phyloP scores from a whole-genome alignment of 2,329 filamentous ascomycete genomes.

The Fusarium transvaalense region DNA sequence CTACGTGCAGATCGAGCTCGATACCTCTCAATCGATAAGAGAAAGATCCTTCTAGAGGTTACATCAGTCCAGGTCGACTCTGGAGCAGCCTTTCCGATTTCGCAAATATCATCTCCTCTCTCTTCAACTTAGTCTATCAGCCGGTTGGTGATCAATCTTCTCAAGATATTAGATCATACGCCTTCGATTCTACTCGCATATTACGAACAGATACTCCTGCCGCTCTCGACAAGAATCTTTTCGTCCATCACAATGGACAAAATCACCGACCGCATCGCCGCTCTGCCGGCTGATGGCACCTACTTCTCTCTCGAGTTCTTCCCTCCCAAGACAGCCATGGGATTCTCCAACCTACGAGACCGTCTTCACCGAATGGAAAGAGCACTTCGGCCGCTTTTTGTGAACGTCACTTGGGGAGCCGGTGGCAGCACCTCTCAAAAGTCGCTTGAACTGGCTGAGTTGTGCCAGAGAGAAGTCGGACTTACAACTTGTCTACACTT shows the following conservation, averaged over 20 bases:
- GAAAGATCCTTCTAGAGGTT: not conserved
- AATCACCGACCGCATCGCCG: constrained; percentile 95
- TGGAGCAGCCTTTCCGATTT: constrained; percentile 12
- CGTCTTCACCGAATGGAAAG: constrained; percentile 96
- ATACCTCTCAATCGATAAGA: constrained; percentile 25
- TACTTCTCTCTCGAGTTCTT: constrained; percentile 99
- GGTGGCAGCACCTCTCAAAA: constrained; percentile 92
- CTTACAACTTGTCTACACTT: constrained; percentile 96
- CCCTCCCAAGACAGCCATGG: constrained; percentile 96
- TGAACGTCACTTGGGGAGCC: constrained; percentile 98
- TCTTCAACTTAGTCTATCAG: not conserved
- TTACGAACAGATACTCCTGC: not conserved
- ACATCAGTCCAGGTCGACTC: not conserved
- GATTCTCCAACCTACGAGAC: constrained; percentile 91
- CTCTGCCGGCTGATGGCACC: constrained; percentile 81
- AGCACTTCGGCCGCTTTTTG: constrained; percentile 90
- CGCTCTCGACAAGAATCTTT: not conserved
- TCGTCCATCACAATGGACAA: constrained; percentile 73
- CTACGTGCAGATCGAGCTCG: not conserved
- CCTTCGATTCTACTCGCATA: not conserved
- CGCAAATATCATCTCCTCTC: constrained; percentile 5
- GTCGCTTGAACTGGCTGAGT: constrained; percentile 92
- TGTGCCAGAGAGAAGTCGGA: constrained; percentile 91
- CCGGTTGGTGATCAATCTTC: constrained; percentile 11
- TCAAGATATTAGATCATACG: constrained; percentile 33